Base-by-base conservation (phyloP, 257 asterid species). In the Echites panduratus region DNA sequence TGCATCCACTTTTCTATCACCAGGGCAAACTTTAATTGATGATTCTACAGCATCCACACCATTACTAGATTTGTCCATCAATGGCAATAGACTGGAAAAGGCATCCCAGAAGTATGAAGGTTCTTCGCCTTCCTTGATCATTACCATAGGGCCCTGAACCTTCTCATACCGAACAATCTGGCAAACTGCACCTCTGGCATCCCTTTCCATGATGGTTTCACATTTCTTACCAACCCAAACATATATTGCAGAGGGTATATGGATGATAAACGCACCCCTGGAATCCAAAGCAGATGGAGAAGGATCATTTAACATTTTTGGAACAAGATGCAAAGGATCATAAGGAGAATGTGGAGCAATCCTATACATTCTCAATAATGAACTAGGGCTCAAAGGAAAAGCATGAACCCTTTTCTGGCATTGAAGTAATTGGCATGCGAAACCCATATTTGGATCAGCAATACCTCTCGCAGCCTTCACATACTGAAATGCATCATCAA, bases 391-490 rank as follows among this genome's bases (percentile, higher is more conserved):
- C 71, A 84, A 59, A 75, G 88, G 88, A 72, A 79, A 76, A 53
- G 88, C 85, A 70, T 84, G 84, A 29, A 84, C 88, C 61, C 88
- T 77, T 76, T 84, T 84, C 72, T 84, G 88, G 73, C 88, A 84
- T 54, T 84, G 88, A 44, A 84, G 66, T 68, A 84, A 75, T 74
- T 84, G 88, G 58, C 88, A 84, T 26, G 88, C 86, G 72, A 84
- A 84, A 76, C 88, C 88, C 88, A 84, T 84, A 73, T 84, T 84
- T 45, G 88, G 88, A 81, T 84, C 88, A 12, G 86, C 88, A 29
- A 84, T 84, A 27, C 86, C 84, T 76, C 88, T 81, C 41, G 88
- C 88, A 64, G 84, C 84, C 76, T 84, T 84, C 54, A 84, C 88
- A 66, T 81, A 82, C 78, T 81, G 84, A 68, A 84, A 84, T 17